Percentiles rank a stretch among this genome's conserved stretches.
phyloP scores from a whole-genome alignment of 192 early-diverging fungal species.

The Gorgonomyces haynaldii region DNA sequence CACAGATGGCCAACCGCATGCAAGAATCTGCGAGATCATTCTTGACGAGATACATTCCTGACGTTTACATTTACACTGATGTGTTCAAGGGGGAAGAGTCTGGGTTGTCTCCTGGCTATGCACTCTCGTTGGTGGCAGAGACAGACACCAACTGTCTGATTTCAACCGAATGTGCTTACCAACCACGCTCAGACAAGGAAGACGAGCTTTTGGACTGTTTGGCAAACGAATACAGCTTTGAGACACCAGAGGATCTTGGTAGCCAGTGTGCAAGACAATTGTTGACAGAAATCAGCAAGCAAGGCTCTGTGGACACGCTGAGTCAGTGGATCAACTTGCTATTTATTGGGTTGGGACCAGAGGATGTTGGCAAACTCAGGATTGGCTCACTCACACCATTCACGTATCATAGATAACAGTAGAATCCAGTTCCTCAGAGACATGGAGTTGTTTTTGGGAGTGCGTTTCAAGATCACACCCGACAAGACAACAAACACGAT shows the following conservation, averaged over 20 bases:
- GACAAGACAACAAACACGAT: constrained; percentile 61
- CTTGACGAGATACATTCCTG: constrained; percentile 87
- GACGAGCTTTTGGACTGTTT: constrained; percentile 8
- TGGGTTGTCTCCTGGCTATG: constrained; percentile 84
- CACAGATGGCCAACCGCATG: constrained; percentile 88
- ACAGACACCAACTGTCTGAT: constrained; percentile 71
- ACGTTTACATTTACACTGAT: constrained; percentile 96
- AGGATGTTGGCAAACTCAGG: constrained; percentile 86
- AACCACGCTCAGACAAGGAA: constrained; percentile 19
- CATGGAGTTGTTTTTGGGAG: constrained; percentile 77
- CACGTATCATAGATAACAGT: constrained; percentile 37
- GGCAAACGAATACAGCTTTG: constrained; percentile 36
- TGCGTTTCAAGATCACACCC: constrained; percentile 81
- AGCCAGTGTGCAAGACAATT: constrained; percentile 60
- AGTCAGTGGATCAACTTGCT: constrained; percentile 81
- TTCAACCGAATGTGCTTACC: constrained; percentile 77
- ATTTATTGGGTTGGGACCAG: constrained; percentile 76
- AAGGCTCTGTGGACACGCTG: constrained; percentile 78
- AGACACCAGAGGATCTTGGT: constrained; percentile 89
- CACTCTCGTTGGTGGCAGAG: constrained; percentile 82
- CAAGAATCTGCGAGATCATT: constrained; percentile 74
- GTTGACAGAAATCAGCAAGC: constrained; percentile 73
- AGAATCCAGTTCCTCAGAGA: constrained; percentile 90
- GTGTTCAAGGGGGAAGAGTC: constrained; percentile 93
- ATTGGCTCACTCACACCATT: constrained; percentile 76